Evolutionary conservation across 1,284 basidiomycete genomes (phyloP), one percentile per base, ranked within the genome.

Genomic region (Garcileccinum viscosum): DNA sequence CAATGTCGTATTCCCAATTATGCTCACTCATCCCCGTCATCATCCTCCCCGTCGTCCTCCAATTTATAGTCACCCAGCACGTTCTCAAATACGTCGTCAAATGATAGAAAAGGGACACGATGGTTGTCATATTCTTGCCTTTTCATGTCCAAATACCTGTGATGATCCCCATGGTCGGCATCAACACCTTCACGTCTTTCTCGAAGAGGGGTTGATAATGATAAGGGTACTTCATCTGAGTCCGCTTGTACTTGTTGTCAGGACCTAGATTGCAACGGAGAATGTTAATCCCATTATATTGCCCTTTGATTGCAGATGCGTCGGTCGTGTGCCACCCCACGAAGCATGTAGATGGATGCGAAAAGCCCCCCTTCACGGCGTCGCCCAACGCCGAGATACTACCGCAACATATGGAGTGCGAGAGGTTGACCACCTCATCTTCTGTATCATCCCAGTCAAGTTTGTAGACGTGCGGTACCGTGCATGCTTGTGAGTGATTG

Each of bases 241-340:
- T 15, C 37, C 67, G 42, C 14, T 5, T 17, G 44, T 56, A 69
- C 37, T 64, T 60, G 24, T 35, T 37, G 37, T 35, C 40, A 9
- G 17, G 30, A 14, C 24, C 42, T 9, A 7, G 19, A 32, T 53
- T n/a, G 30, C 61, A 70, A 5, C 61, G 64, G 12, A 67, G 61
- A 9, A 71, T 15, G 30, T 67, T 70, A 15, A 70, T 2, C 5
- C 69, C 69, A 27, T 71, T 67, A 30, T 71, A 70, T 9, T 61
- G 53, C 27, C 56, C 47, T 17, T 61, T 11, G 37, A 70, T 40
- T 5, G 40, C 44, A 11, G n/a, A 32, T 27, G 56, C 22, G 8
- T 71, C 61, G 14, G 53, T 70, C 24, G 68, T 63, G 37, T 70
- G 69, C 69, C 68, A 66, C 12, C 60, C 63, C 2, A 62, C 32